Conservation (phyloP, 306 rosid genomes). For the Cicer cuneatum region DNA sequence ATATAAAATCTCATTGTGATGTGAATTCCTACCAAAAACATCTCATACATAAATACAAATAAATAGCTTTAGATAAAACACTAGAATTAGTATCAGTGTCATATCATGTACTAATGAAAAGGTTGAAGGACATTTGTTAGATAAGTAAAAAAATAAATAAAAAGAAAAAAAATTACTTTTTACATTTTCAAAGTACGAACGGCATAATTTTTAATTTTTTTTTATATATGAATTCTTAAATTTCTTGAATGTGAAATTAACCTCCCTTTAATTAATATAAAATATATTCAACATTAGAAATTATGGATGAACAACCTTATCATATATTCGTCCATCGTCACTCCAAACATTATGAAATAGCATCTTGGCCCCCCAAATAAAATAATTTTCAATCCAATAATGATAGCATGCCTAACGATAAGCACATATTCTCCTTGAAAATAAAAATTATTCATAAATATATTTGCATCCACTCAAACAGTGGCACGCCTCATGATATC, state of each 20-base stretch:
- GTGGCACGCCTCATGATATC: constrained; percentile 38
- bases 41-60: neutral
- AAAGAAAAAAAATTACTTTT: too few species aligned
- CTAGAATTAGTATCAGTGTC: neutral
- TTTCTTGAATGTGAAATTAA: too few species aligned
- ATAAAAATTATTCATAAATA: constrained; percentile 11
- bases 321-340: constrained; percentile 41
- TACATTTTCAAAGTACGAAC: too few species aligned
- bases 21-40: constrained; percentile 31
- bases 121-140: too few species aligned
- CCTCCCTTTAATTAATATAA: neutral
- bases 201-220: too few species aligned
- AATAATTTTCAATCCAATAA: constrained; percentile 38
- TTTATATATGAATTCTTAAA: too few species aligned
- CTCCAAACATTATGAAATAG: constrained; percentile 28
- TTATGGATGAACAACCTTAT: constrained; percentile 36
- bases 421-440: constrained; percentile 38
- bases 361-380: constrained; percentile 16
- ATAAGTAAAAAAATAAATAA: too few species aligned
- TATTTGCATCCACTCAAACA: constrained; percentile 8
- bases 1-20: neutral
- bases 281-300: neutral
- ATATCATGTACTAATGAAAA: neutral
- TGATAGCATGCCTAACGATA: constrained; percentile 39
- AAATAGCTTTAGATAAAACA: neutral